A percentile compares a stretch with the other conserved stretches of the same genome.
Conservation (phyloP, 345 rosid genomes). For the Aethionema arabicum region DNA sequence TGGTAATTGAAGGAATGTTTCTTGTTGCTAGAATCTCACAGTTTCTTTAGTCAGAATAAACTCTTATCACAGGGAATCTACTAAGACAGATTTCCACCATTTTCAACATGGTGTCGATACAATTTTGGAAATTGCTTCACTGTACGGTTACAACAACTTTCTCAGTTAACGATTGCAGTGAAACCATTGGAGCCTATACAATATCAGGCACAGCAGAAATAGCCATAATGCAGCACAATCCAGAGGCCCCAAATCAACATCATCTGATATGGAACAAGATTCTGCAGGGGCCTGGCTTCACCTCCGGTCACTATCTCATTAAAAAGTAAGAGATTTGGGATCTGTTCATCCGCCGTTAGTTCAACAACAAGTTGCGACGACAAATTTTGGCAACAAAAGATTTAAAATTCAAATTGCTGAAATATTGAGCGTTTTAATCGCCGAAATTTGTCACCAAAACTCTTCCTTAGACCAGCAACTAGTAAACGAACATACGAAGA, state of each 20-base stretch:
- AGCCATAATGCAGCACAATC: neutral
- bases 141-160: neutral
- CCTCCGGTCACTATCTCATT: conserved; percentile 6
- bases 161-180: neutral
- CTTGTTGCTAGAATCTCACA: conserved; percentile 2
- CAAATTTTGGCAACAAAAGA: too few relatives aligned
- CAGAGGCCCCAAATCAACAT: neutral
- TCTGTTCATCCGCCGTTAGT: too few relatives aligned
- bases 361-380: too few relatives aligned
- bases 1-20: conserved; percentile 19
- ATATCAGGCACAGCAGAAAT: neutral
- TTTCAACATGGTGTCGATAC: conserved; percentile 1
- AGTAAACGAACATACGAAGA: too few relatives aligned
- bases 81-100: neutral
- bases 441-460: too few relatives aligned
- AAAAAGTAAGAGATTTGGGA: neutral
- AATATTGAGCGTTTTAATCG: too few relatives aligned
- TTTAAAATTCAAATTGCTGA: too few relatives aligned
- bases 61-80: neutral
- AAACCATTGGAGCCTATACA: neutral
- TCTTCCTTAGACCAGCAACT: too few relatives aligned
- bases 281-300: conserved; percentile 12
- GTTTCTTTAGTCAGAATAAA: neutral
- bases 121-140: neutral
- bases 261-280: neutral